phyloP scores from a whole-genome alignment of 176 grass and related monocot species.

The Triticum dicoccoides region DNA sequence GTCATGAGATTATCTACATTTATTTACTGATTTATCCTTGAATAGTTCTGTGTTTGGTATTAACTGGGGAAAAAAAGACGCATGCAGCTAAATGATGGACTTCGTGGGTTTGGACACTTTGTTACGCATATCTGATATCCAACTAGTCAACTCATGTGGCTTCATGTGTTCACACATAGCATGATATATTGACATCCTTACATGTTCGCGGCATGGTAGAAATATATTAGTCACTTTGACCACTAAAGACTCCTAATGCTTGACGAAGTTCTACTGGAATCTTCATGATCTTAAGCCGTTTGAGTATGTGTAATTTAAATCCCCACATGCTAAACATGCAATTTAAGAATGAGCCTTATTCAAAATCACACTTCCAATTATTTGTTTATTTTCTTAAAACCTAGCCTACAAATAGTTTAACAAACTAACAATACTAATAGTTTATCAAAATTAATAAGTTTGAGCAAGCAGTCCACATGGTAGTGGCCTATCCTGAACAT shows the following conservation, averaged over 20 bases:
- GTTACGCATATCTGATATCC: conserved; percentile 9
- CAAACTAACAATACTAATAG: background rate
- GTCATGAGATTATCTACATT: background rate
- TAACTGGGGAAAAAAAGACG: background rate
- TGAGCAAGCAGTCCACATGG: background rate
- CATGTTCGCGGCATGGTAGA: background rate
- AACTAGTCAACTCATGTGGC: background rate
- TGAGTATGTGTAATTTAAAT: background rate
- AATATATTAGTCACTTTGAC: background rate
- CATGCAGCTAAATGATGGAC: background rate
- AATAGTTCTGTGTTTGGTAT: background rate
- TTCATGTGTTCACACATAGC: background rate
- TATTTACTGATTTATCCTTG: conserved; percentile 3
- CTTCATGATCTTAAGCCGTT: background rate
- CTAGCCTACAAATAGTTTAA: background rate
- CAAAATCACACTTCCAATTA: background rate
- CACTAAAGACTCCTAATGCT: background rate
- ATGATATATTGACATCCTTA: background rate
- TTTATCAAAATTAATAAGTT: background rate
- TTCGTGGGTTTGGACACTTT: background rate
- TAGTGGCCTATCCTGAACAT: background rate
- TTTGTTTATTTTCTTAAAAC: background rate
- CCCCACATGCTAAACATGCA: background rate
- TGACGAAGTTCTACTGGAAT: background rate
- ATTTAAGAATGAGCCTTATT: background rate